Percentiles rank a stretch among this genome's conserved stretches.
Evolutionary conservation across 2,329 filamentous ascomycete genomes (phyloP).

Genomic region (Neofusicoccum sp.): DNA sequence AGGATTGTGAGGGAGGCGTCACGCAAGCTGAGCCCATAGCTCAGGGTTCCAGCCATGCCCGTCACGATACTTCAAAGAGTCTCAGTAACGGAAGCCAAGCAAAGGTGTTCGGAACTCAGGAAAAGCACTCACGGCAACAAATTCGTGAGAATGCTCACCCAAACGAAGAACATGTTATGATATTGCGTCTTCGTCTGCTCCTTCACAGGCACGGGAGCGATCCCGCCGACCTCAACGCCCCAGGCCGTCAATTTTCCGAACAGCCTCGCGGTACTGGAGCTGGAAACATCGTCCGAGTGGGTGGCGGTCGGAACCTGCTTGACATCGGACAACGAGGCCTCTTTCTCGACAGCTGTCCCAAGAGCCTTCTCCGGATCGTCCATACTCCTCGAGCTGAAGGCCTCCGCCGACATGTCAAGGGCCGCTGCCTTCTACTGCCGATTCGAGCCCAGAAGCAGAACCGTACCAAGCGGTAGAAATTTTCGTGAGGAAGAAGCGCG

Average conservation of each 20-base stretch:
- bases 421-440: background rate
- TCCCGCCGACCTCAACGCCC: conserved; percentile 45
- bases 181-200: conserved; percentile 57
- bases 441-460: background rate
- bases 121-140: conserved; percentile 55
- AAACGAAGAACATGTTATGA: conserved; percentile 62
- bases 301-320: background rate
- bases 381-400: background rate
- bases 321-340: background rate
- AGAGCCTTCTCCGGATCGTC: background rate
- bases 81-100: background rate
- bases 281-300: background rate
- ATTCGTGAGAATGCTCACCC: conserved; percentile 61
- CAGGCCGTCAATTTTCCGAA: conserved; percentile 1
- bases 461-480: background rate
- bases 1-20: conserved; percentile 62
- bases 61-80: conserved; percentile 55
- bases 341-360: background rate
- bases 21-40: conserved; percentile 58
- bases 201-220: conserved; percentile 59
- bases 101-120: conserved; percentile 28
- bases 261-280: background rate
- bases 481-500: background rate
- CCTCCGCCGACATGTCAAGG: background rate
- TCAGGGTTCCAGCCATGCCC: conserved; percentile 62